Evolutionary conservation across 192 early-diverging fungal genomes (phyloP).

Genomic region (Obelidium mucronatum): DNA sequence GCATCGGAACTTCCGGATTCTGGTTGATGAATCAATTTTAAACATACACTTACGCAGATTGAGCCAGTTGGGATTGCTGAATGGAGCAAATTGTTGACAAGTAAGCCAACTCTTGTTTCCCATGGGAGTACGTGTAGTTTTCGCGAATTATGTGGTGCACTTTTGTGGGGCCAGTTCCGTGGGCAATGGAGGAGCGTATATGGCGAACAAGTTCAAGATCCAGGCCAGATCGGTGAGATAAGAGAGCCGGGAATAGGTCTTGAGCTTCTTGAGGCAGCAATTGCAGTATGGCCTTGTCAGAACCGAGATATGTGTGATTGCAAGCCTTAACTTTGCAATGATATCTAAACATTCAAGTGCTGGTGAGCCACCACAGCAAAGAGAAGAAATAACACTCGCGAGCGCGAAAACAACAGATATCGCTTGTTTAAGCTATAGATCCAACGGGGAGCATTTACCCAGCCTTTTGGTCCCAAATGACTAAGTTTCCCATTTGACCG

Average conservation of each 20-base stretch:
- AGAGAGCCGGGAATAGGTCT: background rate
- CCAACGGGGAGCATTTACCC: background rate
- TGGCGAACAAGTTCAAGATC: background rate
- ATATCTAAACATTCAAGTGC: background rate
- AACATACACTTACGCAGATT: no score
- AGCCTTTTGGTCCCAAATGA: background rate
- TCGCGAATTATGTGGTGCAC: background rate
- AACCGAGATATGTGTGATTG: background rate
- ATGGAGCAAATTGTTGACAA: background rate
- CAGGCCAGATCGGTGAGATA: background rate
- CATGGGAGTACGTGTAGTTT: background rate
- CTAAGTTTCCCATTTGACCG: background rate
- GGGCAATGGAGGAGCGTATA: background rate
- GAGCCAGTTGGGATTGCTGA: background rate
- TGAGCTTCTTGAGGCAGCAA: background rate
- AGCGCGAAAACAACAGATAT: background rate
- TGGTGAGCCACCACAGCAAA: background rate
- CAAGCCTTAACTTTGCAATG: background rate
- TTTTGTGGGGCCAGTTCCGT: background rate
- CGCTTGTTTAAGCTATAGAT: background rate
- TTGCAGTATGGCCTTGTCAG: background rate
- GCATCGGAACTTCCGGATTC: no score
- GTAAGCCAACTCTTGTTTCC: background rate
- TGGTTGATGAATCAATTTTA: no score
- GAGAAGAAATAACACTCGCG: background rate